Conservation (phyloP, 495 filamentous ascomycete genomes). For the Penicillium waksmanii region DNA sequence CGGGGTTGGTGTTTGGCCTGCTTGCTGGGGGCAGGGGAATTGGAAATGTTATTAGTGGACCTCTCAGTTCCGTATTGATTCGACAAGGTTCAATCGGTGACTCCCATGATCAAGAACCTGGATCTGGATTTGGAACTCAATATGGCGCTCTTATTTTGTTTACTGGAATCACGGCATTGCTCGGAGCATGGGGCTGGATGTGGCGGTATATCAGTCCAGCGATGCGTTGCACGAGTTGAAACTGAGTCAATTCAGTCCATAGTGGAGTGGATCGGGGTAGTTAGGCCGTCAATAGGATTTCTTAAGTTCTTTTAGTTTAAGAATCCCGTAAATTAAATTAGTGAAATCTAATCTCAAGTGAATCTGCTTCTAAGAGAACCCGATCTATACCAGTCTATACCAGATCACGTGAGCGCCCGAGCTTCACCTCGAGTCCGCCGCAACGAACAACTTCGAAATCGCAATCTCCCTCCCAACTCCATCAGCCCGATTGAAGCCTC, state of each 20-base stretch:
- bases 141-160: conserved; percentile 52
- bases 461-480: conserved; percentile 11
- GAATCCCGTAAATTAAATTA: no score
- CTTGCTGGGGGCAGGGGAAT: conserved; percentile 67
- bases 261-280: background rate
- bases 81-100: conserved; percentile 32
- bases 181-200: conserved; percentile 43
- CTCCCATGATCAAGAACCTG: conserved; percentile 14
- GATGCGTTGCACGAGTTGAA: conserved; percentile 11
- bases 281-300: no score
- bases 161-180: conserved; percentile 45
- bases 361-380: background rate
- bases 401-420: conserved; percentile 16
- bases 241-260: background rate
- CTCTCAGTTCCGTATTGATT: conserved; percentile 61
- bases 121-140: conserved; percentile 40
- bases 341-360: background rate
- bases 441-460: conserved; percentile 15
- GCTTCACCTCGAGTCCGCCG: conserved; percentile 11
- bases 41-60: conserved; percentile 64
- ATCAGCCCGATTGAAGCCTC: conserved; percentile 17
- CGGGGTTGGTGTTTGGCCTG: conserved; percentile 64
- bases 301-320: no score
- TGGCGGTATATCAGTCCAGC: conserved; percentile 32
- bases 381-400: background rate